Evolutionary conservation across 2,329 filamentous ascomycete species (phyloP).

Genomic region (Colletotrichum sp.): DNA sequence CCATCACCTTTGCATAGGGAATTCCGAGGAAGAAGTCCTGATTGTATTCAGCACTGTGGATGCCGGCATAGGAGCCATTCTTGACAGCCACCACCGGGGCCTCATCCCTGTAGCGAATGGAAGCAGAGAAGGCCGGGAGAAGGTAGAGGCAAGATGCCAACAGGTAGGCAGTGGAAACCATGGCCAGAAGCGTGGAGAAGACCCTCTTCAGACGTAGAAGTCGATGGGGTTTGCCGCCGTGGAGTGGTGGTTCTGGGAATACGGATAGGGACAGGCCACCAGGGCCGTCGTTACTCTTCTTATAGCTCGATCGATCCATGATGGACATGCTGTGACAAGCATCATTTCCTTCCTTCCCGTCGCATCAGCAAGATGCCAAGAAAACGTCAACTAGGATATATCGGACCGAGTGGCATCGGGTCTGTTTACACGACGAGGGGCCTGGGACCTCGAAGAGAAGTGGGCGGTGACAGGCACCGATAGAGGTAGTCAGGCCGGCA

Average conservation of each 20-base stretch:
- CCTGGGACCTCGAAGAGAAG: background rate
- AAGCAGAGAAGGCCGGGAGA: background rate
- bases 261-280: background rate
- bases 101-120: background rate
- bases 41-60: conserved; percentile 37
- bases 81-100: conserved; percentile 8
- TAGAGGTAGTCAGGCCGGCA: background rate
- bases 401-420: background rate
- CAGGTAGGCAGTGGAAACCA: background rate
- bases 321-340: background rate
- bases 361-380: conserved; percentile 2
- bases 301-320: background rate
- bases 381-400: background rate
- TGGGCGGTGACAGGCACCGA: background rate
- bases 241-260: background rate
- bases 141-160: conserved; percentile 6
- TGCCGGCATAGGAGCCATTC: conserved; percentile 39
- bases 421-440: background rate
- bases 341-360: background rate
- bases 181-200: background rate
- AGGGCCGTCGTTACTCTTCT: background rate
- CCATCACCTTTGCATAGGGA: conserved; percentile 46
- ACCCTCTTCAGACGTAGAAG: background rate
- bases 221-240: background rate
- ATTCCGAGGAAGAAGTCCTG: conserved; percentile 55